A percentile compares a stretch with the other conserved stretches of the same genome.
These are phyloP conservation scores for Erythrobasidium yunnanense DNA, from an alignment of 768 basidiomycete species.

Conservation along the genomic window DNA sequence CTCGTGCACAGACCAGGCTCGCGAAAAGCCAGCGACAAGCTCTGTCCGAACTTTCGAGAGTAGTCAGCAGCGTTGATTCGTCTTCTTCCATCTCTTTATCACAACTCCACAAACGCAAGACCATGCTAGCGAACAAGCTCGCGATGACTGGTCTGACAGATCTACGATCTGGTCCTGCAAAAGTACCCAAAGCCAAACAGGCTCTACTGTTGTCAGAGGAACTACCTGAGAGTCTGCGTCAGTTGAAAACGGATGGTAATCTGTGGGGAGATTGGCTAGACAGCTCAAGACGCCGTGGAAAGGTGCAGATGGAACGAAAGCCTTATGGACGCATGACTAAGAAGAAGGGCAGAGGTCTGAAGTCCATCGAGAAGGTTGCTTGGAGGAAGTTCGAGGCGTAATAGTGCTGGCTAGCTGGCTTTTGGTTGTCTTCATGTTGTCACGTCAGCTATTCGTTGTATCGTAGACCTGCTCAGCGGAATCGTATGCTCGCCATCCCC, in stretches of 20 bases:
- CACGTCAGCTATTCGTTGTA: not conserved
- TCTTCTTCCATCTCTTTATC: slow-evolving; percentile 28
- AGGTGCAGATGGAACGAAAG: slow-evolving; percentile 21
- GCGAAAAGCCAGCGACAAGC: slow-evolving; percentile 32
- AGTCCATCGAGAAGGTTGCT: slow-evolving; percentile 18
- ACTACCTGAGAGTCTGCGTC: slow-evolving; percentile 35
- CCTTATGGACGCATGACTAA: not conserved
- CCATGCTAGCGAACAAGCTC: slow-evolving; percentile 16
- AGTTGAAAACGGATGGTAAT: slow-evolving; percentile 36
- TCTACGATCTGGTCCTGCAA: slow-evolving; percentile 32
- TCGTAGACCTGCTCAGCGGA: not conserved
- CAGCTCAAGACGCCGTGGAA: slow-evolving; percentile 31
- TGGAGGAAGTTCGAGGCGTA: slow-evolving; percentile 16
- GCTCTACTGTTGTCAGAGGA: slow-evolving; percentile 36
- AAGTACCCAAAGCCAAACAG: slow-evolving; percentile 34
- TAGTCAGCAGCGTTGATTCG: slow-evolving; percentile 43
- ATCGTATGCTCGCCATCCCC: too few species aligned
- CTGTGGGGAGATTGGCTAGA: slow-evolving; percentile 37
- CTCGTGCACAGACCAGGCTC: slow-evolving; percentile 12
- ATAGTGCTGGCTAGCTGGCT: not conserved
- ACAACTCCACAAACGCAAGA: slow-evolving; percentile 28
- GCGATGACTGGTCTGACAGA: slow-evolving; percentile 33
- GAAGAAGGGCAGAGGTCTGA: slow-evolving; percentile 4
- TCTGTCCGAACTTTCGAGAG: slow-evolving; percentile 33
- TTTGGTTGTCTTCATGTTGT: not conserved